Evolutionary conservation across 2,329 filamentous ascomycete genomes (phyloP), one percentile per base, ranked within the genome.

Genomic region (Alternaria hordeiaustralica): DNA sequence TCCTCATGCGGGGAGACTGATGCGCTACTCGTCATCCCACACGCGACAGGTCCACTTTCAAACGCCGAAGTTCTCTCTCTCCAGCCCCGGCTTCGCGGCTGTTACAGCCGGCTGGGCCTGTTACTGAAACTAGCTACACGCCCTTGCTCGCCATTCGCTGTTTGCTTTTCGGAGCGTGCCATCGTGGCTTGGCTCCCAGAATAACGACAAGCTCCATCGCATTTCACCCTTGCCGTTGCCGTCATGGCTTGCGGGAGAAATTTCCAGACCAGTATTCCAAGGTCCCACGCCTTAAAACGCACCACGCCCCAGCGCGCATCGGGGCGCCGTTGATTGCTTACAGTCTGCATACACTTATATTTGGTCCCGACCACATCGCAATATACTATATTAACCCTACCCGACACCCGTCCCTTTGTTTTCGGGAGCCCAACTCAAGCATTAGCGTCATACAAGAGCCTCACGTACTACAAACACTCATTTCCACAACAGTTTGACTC

Each of bases 11-110:
- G 75, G 75, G 75, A 73, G 57, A 55, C 64, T 30, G 44, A 59
- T 63, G 66, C 72, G 71, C 71, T 71, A 64, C 61, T 58, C 69
- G 66, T 66, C 75, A 77, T 75, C 74, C 76, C 77, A 76, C 75
- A 73, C 71, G 64, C 67, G 64, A 68, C 61, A 50, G 70, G 47
- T 59, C 71, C 66, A 64, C 66, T 68, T 74, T 74, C 75, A 79
- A 75, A 77, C 68, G 72, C 77, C 76, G 77, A 78, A 63, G 61
- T 57, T 62, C 44, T 64, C 64, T 47, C 41, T 60, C 56, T 61
- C 57, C 66, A 64, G 55, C 55, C 58, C 58, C 64, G 64, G 56
- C 61, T 64, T 59, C 58, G 54, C 65, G 59, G 61, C 65, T 68
- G 61, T 65, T 62, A 46, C 70, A 64, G 56, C 67, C 68, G 69